A percentile compares a stretch with the other conserved stretches of the same genome.
phyloP scores from a whole-genome alignment of 2,329 filamentous ascomycete species.

The Pseudocercospora vitis region DNA sequence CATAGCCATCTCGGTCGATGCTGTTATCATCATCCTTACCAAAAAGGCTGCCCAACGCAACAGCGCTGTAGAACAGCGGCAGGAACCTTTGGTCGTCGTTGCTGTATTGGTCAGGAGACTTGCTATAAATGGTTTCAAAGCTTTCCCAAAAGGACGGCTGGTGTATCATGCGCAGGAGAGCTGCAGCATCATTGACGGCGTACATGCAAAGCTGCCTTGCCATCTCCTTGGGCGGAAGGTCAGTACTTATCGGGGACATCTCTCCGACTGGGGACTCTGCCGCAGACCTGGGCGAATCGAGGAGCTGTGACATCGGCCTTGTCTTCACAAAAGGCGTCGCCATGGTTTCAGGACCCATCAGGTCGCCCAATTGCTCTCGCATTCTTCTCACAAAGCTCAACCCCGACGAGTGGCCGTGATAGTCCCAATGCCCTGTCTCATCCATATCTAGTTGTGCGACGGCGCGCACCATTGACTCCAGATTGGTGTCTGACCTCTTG shows the following conservation, averaged over 20 bases:
- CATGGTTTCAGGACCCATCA: slow-evolving; percentile 66
- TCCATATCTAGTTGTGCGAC: slow-evolving; percentile 89
- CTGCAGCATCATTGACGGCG: slow-evolving; percentile 62
- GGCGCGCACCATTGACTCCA: slow-evolving; percentile 93
- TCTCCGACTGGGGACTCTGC: slow-evolving; percentile 64
- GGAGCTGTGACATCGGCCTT: slow-evolving; percentile 56
- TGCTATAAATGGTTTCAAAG: slow-evolving; percentile 76
- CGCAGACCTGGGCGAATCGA: slow-evolving; percentile 64
- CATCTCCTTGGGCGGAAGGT: slow-evolving; percentile 66
- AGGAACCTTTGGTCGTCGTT: slow-evolving; percentile 50
- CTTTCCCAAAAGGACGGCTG: slow-evolving; percentile 76
- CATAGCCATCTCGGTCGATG: slow-evolving; percentile 45
- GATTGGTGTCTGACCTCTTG: slow-evolving; percentile 59
- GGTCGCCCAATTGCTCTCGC: slow-evolving; percentile 79
- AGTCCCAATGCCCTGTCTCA: slow-evolving; percentile 90
- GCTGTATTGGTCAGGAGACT: slow-evolving; percentile 50
- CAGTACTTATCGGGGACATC: slow-evolving; percentile 52
- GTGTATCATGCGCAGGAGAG: slow-evolving; percentile 72
- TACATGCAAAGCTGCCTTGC: slow-evolving; percentile 59
- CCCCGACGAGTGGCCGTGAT: slow-evolving; percentile 89
- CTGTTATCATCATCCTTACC: slow-evolving; percentile 42
- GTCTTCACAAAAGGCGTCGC: slow-evolving; percentile 58
- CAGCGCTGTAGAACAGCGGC: slow-evolving; percentile 50
- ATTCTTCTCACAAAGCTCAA: slow-evolving; percentile 84
- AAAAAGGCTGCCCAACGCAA: slow-evolving; percentile 51